Evolutionary conservation across 1,284 basidiomycete genomes (phyloP), one percentile per base, ranked within the genome.

Genomic region (Heimioporus retisporus): DNA sequence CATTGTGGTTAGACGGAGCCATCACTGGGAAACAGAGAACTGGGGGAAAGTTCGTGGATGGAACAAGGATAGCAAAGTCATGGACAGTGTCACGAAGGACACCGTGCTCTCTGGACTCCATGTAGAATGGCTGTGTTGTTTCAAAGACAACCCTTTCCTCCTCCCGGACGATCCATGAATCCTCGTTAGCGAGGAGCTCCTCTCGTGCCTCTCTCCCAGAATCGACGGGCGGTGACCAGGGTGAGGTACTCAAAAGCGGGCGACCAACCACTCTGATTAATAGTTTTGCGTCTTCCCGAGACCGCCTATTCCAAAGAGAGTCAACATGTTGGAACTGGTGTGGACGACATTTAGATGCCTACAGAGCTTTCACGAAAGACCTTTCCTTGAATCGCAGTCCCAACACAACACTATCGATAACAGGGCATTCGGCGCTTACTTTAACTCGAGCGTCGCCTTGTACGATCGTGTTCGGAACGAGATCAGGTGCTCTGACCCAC

Each of bases 321-420:
- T 59, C 21, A 43, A 28, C 14, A 14, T 35, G 2, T n/a, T 16
- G 43, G 11, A 25, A n/a, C 21, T 21, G 18, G 21, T n/a, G 23
- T 21, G 13, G 21, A 21, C 23, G 2, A 55, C 19, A 43, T 50
- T 50, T 15, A 35, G 7, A 28, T 21, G 0, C 19, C 40, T 64
- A 67, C 72, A 72, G 35, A 8, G 62, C 59, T 57, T 73, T 73
- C 35, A 67, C 15, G 28, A 76, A 66, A 2, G 68, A 65, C 25
- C 73, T 43, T 58, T 74, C 74, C 51, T 74, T 76, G 72, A 73
- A 60, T 23, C 72, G 63, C 6, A 76, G 23, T 14, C 72, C 74
- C 35, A 73, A 35, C 15, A 31, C 58, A 35, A 66, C 54, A 11
- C 18, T 18, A 13, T 68, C 57, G 51, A 73, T 16, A 4, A 54